Evolutionary conservation across 2,329 filamentous ascomycete genomes (phyloP), one percentile per base, ranked within the genome.

Genomic region (Claviceps spartinae): DNA sequence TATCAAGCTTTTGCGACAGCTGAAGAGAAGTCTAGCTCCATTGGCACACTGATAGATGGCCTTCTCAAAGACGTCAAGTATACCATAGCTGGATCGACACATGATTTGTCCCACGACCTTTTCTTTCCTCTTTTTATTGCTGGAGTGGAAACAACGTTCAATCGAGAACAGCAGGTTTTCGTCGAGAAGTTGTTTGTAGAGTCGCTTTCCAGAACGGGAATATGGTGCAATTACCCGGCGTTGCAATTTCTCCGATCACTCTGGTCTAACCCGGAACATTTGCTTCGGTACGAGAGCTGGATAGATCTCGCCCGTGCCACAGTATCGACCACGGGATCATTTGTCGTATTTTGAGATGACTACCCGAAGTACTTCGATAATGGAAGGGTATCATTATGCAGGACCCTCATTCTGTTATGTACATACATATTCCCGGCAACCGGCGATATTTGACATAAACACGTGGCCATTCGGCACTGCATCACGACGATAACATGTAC

Each of bases 1-100:
- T 58, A 57, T 22, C 57, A 59, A 37, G 53, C 57, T 5, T 55
- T 59, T n/a, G 52, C 52, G 14, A 46, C 47, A 9, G 30, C 37
- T 2, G 22, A 2, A n/a, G 47, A 53, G 8, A 50, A 42, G 14
- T 18, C 24, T 1, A 24, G 2, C 4, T 18, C 36, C 3, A 26
- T 53, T 13, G 13, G 18, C 6, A 18, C 16, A 18, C 38, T 54
- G 4, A 40, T 45, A n/a, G 26, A 50, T 9, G 26, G 16, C 7
- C 43, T 54, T 6, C 47, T 54, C 4, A 22, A 47, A 5, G 50
- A 53, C 42, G 42, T 54, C 20, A 48, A 50, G 8, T 26, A 44
- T 14, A 49, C 52, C 24, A 43, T 52, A 9, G 43, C 48, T 4
- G 53, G 53, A 4, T 47, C 53, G 8, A 50, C 51, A 18, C 44